Conservation (phyloP, 2,329 filamentous ascomycete species). For the Venturia effusa region DNA sequence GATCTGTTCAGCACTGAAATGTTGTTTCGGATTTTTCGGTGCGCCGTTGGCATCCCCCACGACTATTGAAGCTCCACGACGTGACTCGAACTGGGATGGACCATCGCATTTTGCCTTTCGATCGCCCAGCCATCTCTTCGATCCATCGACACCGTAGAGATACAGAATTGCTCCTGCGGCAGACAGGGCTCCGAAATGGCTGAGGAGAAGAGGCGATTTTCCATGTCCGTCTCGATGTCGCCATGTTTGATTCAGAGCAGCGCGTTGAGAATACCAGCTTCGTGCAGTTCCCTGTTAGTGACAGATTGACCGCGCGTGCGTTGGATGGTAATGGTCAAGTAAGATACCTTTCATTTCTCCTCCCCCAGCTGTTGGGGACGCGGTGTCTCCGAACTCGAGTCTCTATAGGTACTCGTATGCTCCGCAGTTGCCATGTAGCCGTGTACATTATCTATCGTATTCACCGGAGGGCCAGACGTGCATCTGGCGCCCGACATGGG, state of each 20-base stretch:
- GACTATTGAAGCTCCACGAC: neutral
- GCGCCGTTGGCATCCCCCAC: neutral
- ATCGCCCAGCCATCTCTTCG: neutral
- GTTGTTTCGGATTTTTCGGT: neutral
- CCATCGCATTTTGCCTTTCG: constrained; percentile 1
- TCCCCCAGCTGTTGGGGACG: too few relatives aligned
- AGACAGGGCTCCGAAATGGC: neutral
- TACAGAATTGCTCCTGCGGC: neutral
- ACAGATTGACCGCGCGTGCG: neutral
- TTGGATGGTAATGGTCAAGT: neutral
- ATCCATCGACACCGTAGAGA: neutral
- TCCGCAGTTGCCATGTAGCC: neutral
- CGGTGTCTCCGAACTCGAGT: too few relatives aligned
- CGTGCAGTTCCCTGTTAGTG: neutral
- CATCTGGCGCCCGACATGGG: neutral
- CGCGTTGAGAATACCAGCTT: neutral
- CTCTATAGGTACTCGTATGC: neutral
- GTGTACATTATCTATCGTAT: neutral
- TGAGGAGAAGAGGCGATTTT: neutral
- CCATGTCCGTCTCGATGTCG: neutral
- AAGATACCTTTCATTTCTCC: neutral
- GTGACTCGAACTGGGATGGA: neutral
- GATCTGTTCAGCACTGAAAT: constrained; percentile 11
- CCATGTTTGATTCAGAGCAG: neutral
- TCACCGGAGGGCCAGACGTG: neutral